Evolutionary conservation across 2,329 filamentous ascomycete genomes (phyloP), one percentile per base, ranked within the genome.

Genomic region (Penicillium aurantiogriseum): DNA sequence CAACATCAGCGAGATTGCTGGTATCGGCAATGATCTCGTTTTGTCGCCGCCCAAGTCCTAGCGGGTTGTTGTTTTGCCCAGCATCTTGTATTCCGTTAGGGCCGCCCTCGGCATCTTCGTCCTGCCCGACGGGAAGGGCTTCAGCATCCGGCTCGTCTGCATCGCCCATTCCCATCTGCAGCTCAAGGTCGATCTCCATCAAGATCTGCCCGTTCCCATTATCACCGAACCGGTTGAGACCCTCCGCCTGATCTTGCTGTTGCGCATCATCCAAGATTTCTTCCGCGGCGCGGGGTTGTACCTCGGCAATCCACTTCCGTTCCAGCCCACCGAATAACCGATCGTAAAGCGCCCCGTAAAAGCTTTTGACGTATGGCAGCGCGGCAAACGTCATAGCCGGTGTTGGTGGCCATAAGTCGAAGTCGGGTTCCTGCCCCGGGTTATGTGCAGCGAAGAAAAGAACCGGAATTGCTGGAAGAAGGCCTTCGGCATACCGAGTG

Each of bases 331-430:
- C 78, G 74, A 87, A 87, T 2, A 85, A 68, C 44, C 78, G 79
- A 43, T 85, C 80, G 67, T 88, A 89, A 51, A 86, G 77, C 31
- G 80, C 76, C 55, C 85, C 85, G 72, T 91, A 91, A 23, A 83
- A 77, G 33, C 81, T 81, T 51, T 87, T 83, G 2, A 89, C 67
- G 62, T 89, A 89, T 0, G 88, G 88, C 4, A 91, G 72, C 5
- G 85, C 78, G 2, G 86, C 85, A 62, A 90, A 84, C 2, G 85
- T 83, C 63, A 89, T 83, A 27, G 84, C 83, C 15, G 87, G 83
- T 46, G 82, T 85, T 1, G 88, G 88, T 3, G 88, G 86, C 85
- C 85, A 88, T 44, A 84, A 73, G n/a, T 79, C 77, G 45, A 85
- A 73, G 59, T 86, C 81, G 5, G 83, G 71, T 31, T 77, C 74